Percentiles rank a stretch among this genome's conserved stretches.
These are phyloP conservation scores for Penicillium samsonianum DNA, from an alignment of 495 filamentous ascomycete genomes.

Conservation along the genomic window DNA sequence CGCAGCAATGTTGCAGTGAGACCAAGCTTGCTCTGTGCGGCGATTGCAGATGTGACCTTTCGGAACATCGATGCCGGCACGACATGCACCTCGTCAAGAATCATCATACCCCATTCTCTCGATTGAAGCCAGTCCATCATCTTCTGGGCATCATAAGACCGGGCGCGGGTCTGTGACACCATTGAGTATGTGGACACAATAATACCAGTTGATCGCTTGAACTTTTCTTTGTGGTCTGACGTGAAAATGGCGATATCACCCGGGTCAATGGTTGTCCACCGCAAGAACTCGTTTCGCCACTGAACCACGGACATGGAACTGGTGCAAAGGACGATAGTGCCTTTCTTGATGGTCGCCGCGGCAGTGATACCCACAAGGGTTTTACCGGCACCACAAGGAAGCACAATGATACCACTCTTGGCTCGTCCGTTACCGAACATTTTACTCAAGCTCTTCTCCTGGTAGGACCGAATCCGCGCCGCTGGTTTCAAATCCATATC, in stretches of 20 bases:
- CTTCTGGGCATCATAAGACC: conserved; percentile 90
- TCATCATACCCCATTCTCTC: conserved; percentile 98
- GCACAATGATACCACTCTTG: conserved; percentile 94
- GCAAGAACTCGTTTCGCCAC: conserved; percentile 93
- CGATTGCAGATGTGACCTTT: conserved; percentile 86
- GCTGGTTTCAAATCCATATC: conserved; percentile 81
- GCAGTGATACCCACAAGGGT: conserved; percentile 96
- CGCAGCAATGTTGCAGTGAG: conserved; percentile 91
- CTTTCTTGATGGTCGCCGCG: conserved; percentile 96
- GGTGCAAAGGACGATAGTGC: conserved; percentile 91
- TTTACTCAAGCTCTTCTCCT: conserved; percentile 95
- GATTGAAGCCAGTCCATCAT: conserved; percentile 94
- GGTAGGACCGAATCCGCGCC: conserved; percentile 58
- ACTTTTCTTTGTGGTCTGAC: conserved; percentile 87
- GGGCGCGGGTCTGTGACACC: conserved; percentile 83
- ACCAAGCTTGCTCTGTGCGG: conserved; percentile 94
- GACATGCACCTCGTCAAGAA: conserved; percentile 98
- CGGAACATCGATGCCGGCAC: conserved; percentile 95
- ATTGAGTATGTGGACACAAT: conserved; percentile 98
- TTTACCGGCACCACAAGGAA: conserved; percentile 97
- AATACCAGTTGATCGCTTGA: conserved; percentile 86
- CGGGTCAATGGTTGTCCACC: conserved; percentile 97
- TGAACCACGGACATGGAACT: conserved; percentile 97
- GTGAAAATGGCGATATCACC: conserved; percentile 94
- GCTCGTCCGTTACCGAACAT: conserved; percentile 99